Evolutionary conservation across 1,139 yeast species (phyloP), one percentile per base, ranked within the genome.

Genomic region (Yamadazyma triangularis): DNA sequence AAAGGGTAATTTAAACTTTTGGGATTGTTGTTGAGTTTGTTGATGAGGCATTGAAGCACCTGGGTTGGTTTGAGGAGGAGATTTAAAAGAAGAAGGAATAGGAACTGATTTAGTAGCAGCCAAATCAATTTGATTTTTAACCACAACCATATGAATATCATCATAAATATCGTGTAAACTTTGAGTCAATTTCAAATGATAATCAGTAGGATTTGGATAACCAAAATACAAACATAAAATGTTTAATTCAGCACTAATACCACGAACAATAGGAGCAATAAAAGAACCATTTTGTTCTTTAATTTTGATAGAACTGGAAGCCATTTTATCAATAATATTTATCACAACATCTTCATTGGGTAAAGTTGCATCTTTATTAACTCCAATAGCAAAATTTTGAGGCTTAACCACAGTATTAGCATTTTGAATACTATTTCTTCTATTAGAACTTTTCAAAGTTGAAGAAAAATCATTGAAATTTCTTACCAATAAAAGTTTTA

Each of bases 211-310:
- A 27, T 72, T 73, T 1, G 96, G 95, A 42, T 83, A 77, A 2
- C 96, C 97, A 57, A 88, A 87, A 45, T 85, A 72, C 20, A 88
- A 71, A 13, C 95, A 77, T 18, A 86, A 62, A 10, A 88, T 75
- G 28, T 56, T 60, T 44, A 67, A 50, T 20, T 56, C 51, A 16
- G 46, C 48, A 24, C 76, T 60, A 13, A 88, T 64, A 1, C 97
- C 97, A 45, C 96, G 70, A 25, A 82, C 58, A 5, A 89, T 77
- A 1, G 96, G 96, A 0, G 96, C 96, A 30, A 88, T 77, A 48
- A 88, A 89, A 0, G 96, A 77, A 5, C 97, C 96, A 33, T 83
- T 87, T 50, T 85, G 95, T 47, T 88, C 96, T 31, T 58, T 62
- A n/a, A 64, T 45, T 5, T 59, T 47, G 4, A 52, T 33, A 4